Conservation (phyloP, 768 basidiomycete species). For the Galerina sulciceps region DNA sequence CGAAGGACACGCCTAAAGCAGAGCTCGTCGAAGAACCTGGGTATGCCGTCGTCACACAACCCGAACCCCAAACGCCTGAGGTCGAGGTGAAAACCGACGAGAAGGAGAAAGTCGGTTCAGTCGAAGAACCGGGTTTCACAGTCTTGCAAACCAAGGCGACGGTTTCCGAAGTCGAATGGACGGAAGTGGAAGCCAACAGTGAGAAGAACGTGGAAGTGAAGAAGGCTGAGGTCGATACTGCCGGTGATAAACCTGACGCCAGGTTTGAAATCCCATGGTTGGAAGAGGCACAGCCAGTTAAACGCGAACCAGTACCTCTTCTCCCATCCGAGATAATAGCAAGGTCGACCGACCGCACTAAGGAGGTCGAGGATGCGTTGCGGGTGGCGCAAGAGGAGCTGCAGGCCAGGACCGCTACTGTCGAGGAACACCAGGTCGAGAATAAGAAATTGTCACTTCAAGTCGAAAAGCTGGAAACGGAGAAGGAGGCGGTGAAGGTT, state of each 20-base stretch:
- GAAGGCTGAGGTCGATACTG: not conserved
- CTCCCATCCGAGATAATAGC: not conserved
- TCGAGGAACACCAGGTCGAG: constrained; percentile 10
- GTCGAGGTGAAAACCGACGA: not conserved
- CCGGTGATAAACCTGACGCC: not conserved
- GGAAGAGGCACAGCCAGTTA: not conserved
- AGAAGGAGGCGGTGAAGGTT: constrained; percentile 8
- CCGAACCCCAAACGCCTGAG: not conserved
- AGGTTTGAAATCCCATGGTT: not conserved
- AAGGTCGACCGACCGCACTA: not conserved
- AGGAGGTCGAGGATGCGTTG: constrained; percentile 10
- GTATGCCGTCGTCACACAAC: constrained; percentile 13
- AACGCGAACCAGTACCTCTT: not conserved
- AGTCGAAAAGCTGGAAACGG: constrained; percentile 14
- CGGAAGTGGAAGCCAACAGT: constrained; percentile 7
- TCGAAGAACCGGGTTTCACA: not conserved
- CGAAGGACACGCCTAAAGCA: not conserved
- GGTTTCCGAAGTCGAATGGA: constrained; percentile 18
- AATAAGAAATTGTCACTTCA: constrained; percentile 3
- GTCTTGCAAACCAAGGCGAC: constrained; percentile 6
- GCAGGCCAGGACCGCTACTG: constrained; percentile 2
- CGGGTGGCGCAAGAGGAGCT: constrained; percentile 10
- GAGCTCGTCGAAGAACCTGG: constrained; percentile 11
- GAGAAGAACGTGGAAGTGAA: not conserved
- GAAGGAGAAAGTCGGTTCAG: not conserved